Evolutionary conservation across 306 rosid species (phyloP), one percentile per base, ranked within the genome.

Genomic region (Trifolium fragiferum): DNA sequence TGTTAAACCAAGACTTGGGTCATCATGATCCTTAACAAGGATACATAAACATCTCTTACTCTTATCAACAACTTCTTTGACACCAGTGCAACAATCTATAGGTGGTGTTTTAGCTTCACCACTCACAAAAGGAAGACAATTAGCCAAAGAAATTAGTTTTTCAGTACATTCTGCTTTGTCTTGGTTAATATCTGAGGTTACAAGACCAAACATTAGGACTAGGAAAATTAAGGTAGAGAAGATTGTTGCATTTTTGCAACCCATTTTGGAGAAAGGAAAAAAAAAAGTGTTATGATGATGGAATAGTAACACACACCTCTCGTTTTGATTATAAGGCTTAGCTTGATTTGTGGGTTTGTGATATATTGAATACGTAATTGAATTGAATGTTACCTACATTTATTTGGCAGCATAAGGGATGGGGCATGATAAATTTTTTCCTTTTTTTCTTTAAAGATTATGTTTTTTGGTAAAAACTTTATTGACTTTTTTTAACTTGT

Each of bases 141-240:
- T 57, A 2, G 84, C 86, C 5, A 93, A 78, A 8, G 80, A 82
- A 10, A 87, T 16, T 0, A 93, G 82, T 51, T 93, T 60, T 66
- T 91, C 85, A 0, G 86, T 70, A 59, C 98, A 93, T 12, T 91
- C 90, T 5, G 87, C 81, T 75, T 82, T 85, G 53, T 93, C 98
- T 74, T 89, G 88, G 61, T 86, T 88, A 0, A 91, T 1, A 20
- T 81, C 86, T 1, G 90, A 83, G 74, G 58, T 81, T 20, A 63
- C 89, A 49, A 77, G 74, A 23, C 83, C 75, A 16, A 77, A 75
- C 78, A 86, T 11, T 30, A 78, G 54, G 12, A 78, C 20, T 41
- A 81, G 65, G 16, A 78, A 11, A 13, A 87, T 5, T 38, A 83
- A 14, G n/a, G 72, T 25, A 38, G 43, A 50, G 35, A 74, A 57